Evolutionary conservation across 2,329 filamentous ascomycete genomes (phyloP), one percentile per base, ranked within the genome.

Genomic region (Botrytis cinerea): DNA sequence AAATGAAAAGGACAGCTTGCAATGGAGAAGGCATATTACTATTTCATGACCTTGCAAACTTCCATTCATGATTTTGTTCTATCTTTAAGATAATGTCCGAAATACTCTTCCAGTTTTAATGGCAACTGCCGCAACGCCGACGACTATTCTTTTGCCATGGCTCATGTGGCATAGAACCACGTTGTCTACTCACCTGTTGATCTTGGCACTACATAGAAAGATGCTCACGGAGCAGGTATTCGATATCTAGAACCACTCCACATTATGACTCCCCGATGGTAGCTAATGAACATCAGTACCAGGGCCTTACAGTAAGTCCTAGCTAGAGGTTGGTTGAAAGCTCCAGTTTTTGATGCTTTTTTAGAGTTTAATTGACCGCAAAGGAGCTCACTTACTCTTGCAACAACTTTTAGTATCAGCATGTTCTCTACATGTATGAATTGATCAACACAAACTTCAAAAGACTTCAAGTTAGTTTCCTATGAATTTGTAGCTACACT

Each of bases 1-100:
- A 70, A 54, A 72, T 38, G 60, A 64, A 67, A 43, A 43, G 25
- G 70, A 62, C 40, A 64, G 35, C 51, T 67, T 51, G 61, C 32
- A 59, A 51, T 57, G n/a, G 38, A 72, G 51, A 10, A 59, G 28
- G 22, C 60, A 46, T 67, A 20, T 32, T 43, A 32, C n/a, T 12
- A 46, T 51, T n/a, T 54, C 45, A 60, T 43, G 28, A 25, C n/a
- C 20, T 45, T 45, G 16, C 25, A 68, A n/a, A 38, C 20, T 45
- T 45, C 25, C 25, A 68, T 68, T 54, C 35, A 45, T 51, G 22
- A 51, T 32, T 69, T 10, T 54, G 22, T 71, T 25, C 32, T 43
- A 28, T 64, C 69, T 14, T 51, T 14, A n/a, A 54, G 64, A 14
- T 43, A 32, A 66, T 57, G 28, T 46, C 70, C 61, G 70, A 66